Base-by-base conservation (phyloP, 495 filamentous ascomycete genomes). In the Aspergillus mulundensis region DNA sequence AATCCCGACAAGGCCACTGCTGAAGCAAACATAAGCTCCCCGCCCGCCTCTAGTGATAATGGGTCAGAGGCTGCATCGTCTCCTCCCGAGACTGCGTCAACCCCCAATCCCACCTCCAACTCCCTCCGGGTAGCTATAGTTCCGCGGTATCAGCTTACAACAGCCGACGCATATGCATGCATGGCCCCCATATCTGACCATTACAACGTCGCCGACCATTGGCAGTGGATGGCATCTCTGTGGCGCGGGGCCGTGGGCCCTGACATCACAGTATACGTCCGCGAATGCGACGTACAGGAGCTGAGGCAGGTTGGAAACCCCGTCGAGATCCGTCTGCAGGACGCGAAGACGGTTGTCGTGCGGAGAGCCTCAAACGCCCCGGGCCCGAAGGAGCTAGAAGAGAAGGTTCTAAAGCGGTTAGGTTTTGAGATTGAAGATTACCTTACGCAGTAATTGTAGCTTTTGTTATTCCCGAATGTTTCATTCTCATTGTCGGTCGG, bases 151-250 rank as follows among this genome's bases (percentile, higher is more conserved):
- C 84, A 87, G 55, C 82, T 97, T 14, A 88, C 85, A 1, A 82
- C 83, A 0, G 86, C 87, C 6, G 89, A 97, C 63, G 70, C 77
- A 30, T 93, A 87, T 61, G 86, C 91, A 0, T 81, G 78, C 48
- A 72, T 77, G 15, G 82, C 92, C 11, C 87, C 87, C 7, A 88
- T 95, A 46, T 71, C 76, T 11, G 92, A 96, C 60, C 76, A 82
- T 2, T 96, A 95, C 66, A 81, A 81, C 1, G 85, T 89, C 0
- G 75, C 89, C 25, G 91, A 98, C 64, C 94, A 98, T 67, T 98
- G 94, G 94, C 91, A 96, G 70, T 97, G 94, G 94, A 90, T 93
- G 77, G 94, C 93, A 24, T 94, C 89, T 48, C 79, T 96, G 3
- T 98, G 93, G 93, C 86, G 92, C 1, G 88, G 89, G 1, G 88